Evolutionary conservation across 176 grass and related monocot genomes (phyloP).

Genomic region (Musa troglodytarum): DNA sequence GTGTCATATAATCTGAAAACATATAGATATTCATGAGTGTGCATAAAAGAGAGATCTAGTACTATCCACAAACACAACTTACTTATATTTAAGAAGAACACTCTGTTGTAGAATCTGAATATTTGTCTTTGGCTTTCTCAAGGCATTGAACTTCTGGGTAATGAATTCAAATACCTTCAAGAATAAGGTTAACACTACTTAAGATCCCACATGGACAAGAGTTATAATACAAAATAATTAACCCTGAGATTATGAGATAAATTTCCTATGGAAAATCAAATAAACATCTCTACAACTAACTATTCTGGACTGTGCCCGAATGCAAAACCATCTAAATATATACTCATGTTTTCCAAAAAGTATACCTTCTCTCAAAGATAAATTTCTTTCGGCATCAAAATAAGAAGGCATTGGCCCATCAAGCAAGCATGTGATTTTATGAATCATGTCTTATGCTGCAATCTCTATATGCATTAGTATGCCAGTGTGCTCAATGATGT

Average conservation of each 20-base stretch:
- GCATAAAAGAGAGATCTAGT: background rate
- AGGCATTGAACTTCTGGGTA: constrained; percentile 91
- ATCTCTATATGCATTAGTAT: no score
- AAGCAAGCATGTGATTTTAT: no score
- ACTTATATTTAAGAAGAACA: constrained; percentile 98
- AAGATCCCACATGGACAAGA: background rate
- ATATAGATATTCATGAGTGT: background rate
- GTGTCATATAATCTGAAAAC: background rate
- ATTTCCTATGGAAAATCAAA: background rate
- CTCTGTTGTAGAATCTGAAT: constrained; percentile 97
- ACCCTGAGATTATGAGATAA: background rate
- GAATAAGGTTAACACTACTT: constrained; percentile 14
- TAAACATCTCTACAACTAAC: background rate
- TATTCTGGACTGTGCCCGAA: background rate
- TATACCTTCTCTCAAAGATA: no score
- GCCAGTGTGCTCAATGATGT: no score
- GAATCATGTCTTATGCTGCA: no score
- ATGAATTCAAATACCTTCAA: constrained; percentile 94
- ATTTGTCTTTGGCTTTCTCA: constrained; percentile 99
- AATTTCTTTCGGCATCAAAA: background rate
- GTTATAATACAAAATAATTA: constrained; percentile 2
- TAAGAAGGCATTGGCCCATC: background rate
- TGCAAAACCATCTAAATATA: background rate
- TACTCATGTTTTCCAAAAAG: background rate
- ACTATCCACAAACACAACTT: constrained; percentile 28